Evolutionary conservation across 352 stramenopile genomes (phyloP), one percentile per base, ranked within the genome.

Genomic region (Pythium aquatile): DNA sequence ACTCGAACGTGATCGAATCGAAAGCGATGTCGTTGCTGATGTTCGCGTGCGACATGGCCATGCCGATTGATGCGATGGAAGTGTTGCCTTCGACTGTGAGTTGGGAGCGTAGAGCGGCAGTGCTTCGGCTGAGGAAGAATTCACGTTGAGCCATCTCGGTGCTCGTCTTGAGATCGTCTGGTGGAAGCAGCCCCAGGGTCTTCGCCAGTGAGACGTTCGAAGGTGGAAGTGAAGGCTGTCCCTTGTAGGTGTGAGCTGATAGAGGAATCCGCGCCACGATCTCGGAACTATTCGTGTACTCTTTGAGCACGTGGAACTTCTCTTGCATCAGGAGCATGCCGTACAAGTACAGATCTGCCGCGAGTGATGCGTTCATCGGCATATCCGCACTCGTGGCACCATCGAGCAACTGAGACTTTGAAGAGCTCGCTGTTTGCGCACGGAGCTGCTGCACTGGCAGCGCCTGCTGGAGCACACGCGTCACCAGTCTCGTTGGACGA

Each of bases 11-110:
- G n/a, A n/a, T n/a, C n/a, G n/a, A n/a, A n/a, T n/a, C n/a, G n/a
- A n/a, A n/a, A n/a, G n/a, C n/a, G n/a, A n/a, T n/a, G n/a, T n/a
- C n/a, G n/a, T n/a, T n/a, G n/a, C n/a, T n/a, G n/a, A n/a, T n/a
- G n/a, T n/a, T n/a, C n/a, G 47, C 57, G 44, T 63, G 44, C 26
- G 57, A 61, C n/a, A 61, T 53, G 10, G 10, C 28, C 35, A 61
- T 52, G 14, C n/a, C n/a, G 20, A 61, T 26, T 8, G 32, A 14
- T 3, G 13, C 7, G 0, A 9, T 20, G 1, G 55, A 52, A 7
- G 37, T 61, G 55, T 61, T 61, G 9, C 5, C 24, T 0, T 10
- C 37, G 5, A 9, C 17, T 8, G 20, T 11, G 14, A 61, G 32
- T 4, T 53, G 39, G 5, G 8, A 13, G 16, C 9, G 14, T 5